Conservation (phyloP, 108 stramenopile genomes). For the Chaetoceros tenuissimus region DNA sequence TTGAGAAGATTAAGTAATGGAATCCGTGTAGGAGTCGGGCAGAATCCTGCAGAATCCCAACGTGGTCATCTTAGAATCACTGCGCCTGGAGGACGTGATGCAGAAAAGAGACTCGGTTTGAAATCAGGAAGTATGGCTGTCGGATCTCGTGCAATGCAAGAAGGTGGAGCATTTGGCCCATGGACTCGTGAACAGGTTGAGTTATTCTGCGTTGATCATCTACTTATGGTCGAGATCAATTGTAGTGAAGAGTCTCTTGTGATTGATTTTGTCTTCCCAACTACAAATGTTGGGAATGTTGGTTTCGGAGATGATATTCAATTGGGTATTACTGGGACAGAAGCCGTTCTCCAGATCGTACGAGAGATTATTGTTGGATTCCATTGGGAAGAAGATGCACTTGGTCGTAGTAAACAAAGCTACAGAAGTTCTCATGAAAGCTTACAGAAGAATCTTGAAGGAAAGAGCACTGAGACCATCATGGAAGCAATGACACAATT, state of each 20-base stretch:
- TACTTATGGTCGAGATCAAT: conserved; percentile 96
- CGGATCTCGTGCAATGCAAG: conserved; percentile 96
- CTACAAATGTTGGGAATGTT: conserved; percentile 84
- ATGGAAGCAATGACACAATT: conserved; percentile 66
- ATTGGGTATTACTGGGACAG: conserved; percentile 88
- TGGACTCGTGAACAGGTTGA: conserved; percentile 97
- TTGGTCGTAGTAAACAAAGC: conserved; percentile 87
- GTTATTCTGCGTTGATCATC: conserved; percentile 95
- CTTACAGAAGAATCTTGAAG: conserved; percentile 81
- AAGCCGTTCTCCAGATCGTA: conserved; percentile 89
- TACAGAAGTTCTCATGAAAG: conserved; percentile 81
- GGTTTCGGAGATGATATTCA: conserved; percentile 73
- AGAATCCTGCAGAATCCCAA: conserved; percentile 80
- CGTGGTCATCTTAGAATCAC: conserved; percentile 85
- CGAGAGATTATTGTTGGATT: conserved; percentile 89
- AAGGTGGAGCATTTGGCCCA: conserved; percentile 92
- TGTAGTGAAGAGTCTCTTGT: conserved; percentile 89
- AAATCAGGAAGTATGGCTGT: conserved; percentile 76
- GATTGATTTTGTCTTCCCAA: conserved; percentile 93
- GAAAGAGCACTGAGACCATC: conserved; percentile 70
- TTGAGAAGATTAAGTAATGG: conserved; percentile 79
- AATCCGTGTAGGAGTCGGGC: conserved; percentile 71
- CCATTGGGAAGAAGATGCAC: conserved; percentile 94
- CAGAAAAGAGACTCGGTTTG: conserved; percentile 75
- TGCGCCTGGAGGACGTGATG: conserved; percentile 90